These are phyloP conservation scores for Dactylonectria macrodidyma DNA, from an alignment of 2,329 filamentous ascomycete species.

Conservation along the genomic window DNA sequence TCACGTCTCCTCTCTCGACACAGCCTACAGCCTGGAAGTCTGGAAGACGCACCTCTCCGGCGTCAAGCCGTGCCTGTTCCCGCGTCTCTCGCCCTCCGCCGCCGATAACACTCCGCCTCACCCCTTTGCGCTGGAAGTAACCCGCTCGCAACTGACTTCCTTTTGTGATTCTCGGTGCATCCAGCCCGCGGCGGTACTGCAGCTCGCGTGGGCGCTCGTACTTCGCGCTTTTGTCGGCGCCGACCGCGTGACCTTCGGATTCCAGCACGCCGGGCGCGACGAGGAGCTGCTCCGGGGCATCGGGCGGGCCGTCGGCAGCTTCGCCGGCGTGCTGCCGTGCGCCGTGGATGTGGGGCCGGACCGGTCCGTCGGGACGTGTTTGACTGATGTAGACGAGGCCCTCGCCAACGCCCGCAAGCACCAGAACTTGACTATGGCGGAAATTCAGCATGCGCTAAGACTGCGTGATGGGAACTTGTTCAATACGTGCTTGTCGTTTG, in stretches of 20 bases:
- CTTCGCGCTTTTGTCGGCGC: slow-evolving; percentile 68
- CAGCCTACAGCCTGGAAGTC: slow-evolving; percentile 57
- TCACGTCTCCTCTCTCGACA: slow-evolving; percentile 48
- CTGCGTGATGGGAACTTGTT: slow-evolving; percentile 61
- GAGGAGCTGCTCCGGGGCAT: slow-evolving; percentile 59
- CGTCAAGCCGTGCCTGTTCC: slow-evolving; percentile 62
- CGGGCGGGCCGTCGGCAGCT: slow-evolving; percentile 61
- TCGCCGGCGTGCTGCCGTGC: slow-evolving; percentile 58
- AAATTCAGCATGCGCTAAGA: slow-evolving; percentile 63
- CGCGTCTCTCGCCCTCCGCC: slow-evolving; percentile 52
- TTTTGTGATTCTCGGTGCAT: slow-evolving; percentile 59
- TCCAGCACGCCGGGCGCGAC: slow-evolving; percentile 61
- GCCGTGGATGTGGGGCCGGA: slow-evolving; percentile 50
- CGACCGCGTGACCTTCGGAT: slow-evolving; percentile 70
- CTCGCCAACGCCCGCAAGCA: slow-evolving; percentile 48
- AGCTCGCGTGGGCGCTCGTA: slow-evolving; percentile 73
- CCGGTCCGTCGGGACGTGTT: slow-evolving; percentile 51
- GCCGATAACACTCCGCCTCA: slow-evolving; percentile 49
- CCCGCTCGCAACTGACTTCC: slow-evolving; percentile 57
- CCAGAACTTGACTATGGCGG: slow-evolving; percentile 62
- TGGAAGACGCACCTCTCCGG: slow-evolving; percentile 61
- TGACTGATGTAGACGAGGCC: slow-evolving; percentile 52
- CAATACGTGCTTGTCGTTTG: slow-evolving; percentile 66
- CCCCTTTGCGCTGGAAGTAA: slow-evolving; percentile 59
- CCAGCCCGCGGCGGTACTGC: slow-evolving; percentile 65